A percentile compares a stretch with the other conserved stretches of the same genome.
phyloP scores from a whole-genome alignment of 2,329 filamentous ascomycete species.

The Chaetomiaceae sp. region DNA sequence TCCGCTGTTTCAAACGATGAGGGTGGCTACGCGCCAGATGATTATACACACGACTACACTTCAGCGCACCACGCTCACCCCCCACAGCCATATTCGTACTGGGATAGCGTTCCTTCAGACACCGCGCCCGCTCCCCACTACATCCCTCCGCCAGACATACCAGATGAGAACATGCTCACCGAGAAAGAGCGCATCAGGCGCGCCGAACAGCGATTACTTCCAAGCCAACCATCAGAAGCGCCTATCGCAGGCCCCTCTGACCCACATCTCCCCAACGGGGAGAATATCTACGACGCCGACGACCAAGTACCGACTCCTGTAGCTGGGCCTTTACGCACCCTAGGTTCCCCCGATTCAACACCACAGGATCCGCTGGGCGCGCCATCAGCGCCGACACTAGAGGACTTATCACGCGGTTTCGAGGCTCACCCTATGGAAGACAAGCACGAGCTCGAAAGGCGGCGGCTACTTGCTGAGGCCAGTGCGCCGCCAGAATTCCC shows the following conservation, averaged over 20 bases:
- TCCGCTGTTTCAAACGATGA: constrained; percentile 19
- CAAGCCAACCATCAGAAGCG: constrained; percentile 66
- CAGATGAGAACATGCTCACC: constrained; percentile 58
- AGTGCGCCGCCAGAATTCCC: constrained; percentile 60
- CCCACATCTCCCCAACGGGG: constrained; percentile 37
- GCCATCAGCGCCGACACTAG: constrained; percentile 44
- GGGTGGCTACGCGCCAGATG: constrained; percentile 19
- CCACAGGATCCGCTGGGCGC: constrained; percentile 30
- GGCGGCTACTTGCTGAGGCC: constrained; percentile 57
- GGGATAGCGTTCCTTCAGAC: constrained; percentile 31
- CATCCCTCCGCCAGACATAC: constrained; percentile 56
- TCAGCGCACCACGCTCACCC: constrained; percentile 14
- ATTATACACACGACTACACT: constrained; percentile 23
- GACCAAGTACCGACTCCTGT: constrained; percentile 32
- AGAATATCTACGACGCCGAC: constrained; percentile 50
- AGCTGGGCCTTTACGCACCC: constrained; percentile 16
- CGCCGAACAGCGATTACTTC: constrained; percentile 74
- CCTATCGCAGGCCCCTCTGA: constrained; percentile 38
- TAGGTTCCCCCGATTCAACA: constrained; percentile 16
- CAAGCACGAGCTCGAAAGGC: constrained; percentile 72
- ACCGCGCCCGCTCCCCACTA: constrained; percentile 38
- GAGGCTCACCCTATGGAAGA: constrained; percentile 54
- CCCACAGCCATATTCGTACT: constrained; percentile 31
- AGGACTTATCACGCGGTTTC: constrained; percentile 36
- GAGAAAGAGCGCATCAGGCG: constrained; percentile 79